Percentiles rank a stretch among this genome's conserved stretches.
Evolutionary conservation across 805 yeast species (phyloP).

Genomic region (Candida insectalens): DNA sequence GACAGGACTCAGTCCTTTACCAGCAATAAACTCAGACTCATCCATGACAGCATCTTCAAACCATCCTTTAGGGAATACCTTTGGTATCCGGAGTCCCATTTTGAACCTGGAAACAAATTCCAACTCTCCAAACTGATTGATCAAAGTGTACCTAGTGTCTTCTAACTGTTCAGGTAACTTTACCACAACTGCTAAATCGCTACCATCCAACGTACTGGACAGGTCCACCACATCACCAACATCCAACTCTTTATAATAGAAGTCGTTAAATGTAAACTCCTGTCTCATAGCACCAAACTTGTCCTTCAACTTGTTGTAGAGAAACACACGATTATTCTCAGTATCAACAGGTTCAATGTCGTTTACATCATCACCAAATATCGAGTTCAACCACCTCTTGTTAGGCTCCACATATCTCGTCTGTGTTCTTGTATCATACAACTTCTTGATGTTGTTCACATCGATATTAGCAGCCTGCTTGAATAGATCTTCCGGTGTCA

Average conservation of each 20-base stretch:
- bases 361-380: constrained; percentile 7
- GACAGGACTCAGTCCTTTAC: constrained; percentile 12
- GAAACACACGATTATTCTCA: constrained; percentile 7
- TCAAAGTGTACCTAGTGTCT: constrained; percentile 48
- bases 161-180: constrained; percentile 38
- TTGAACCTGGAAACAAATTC: constrained; percentile 34
- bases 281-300: constrained; percentile 10
- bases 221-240: constrained; percentile 61
- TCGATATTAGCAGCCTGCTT: constrained; percentile 18
- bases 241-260: constrained; percentile 22
- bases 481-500: constrained; percentile 24
- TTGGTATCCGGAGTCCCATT: constrained; percentile 46
- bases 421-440: constrained; percentile 12
- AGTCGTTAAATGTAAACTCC: constrained; percentile 10
- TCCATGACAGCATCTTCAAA: constrained; percentile 20
- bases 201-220: constrained; percentile 28
- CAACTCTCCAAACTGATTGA: constrained; percentile 49
- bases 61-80: constrained; percentile 33
- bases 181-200: constrained; percentile 44
- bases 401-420: constrained; percentile 22
- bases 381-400: constrained; percentile 17
- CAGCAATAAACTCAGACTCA: constrained; percentile 15
- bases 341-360: too few species aligned
- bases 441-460: constrained; percentile 16
- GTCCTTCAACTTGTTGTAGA: constrained; percentile 7